A percentile compares a stretch with the other conserved stretches of the same genome.
phyloP scores from a whole-genome alignment of 345 rosid species.

The Euphorbia peplus region DNA sequence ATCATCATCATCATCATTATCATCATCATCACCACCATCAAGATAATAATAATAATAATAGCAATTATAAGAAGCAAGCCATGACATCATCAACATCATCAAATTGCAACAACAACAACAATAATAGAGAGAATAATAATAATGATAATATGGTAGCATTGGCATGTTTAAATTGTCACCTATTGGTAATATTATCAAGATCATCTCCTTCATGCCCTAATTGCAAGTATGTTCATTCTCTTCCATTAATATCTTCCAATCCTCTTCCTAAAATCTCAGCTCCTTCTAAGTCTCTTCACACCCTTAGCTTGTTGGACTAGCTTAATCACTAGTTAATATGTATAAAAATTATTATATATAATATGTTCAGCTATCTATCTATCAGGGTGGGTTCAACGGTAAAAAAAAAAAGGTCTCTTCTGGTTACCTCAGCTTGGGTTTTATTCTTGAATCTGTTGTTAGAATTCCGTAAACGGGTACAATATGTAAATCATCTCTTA shows the following conservation, averaged over 20 bases:
- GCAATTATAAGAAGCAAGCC: not conserved
- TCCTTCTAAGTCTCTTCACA: constrained; percentile 19
- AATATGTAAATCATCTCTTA: no score
- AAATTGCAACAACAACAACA: not conserved
- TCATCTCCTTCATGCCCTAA: constrained; percentile 52
- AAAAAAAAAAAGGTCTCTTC: no score
- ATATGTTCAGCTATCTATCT: no score
- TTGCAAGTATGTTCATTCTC: constrained; percentile 52
- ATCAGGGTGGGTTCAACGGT: no score
- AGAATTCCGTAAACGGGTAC: no score
- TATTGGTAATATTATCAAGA: constrained; percentile 46
- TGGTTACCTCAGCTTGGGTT: no score
- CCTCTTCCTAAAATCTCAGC: constrained; percentile 21
- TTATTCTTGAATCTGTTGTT: no score
- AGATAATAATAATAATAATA: no score
- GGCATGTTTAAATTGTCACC: constrained; percentile 51
- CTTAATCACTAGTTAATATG: not conserved
- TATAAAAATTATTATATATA: no score
- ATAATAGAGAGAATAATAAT: no score
- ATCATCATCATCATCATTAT: constrained; percentile 5
- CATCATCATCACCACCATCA: not conserved
- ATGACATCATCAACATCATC: not conserved
- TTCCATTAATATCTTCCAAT: constrained; percentile 14
- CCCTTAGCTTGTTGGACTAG: constrained; percentile 43
- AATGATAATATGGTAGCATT: constrained; percentile 55